These are phyloP conservation scores for Diaporthe ilicicola DNA, from an alignment of 2,329 filamentous ascomycete species.

Conservation along the genomic window DNA sequence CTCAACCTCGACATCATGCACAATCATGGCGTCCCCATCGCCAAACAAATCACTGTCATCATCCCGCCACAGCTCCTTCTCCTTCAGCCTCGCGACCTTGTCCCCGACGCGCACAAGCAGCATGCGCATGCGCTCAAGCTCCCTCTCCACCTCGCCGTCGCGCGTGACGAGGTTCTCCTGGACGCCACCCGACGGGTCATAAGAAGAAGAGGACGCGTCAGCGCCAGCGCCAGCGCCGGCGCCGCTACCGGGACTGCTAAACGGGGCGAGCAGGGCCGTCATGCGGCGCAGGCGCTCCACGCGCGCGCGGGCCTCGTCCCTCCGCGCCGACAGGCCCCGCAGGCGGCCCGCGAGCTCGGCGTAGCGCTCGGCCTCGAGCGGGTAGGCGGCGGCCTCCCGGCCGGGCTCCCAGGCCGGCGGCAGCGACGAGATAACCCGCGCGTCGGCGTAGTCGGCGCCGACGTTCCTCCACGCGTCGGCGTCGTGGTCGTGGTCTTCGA, in stretches of 20 bases:
- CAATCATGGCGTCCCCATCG: constrained; percentile 37
- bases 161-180: constrained; percentile 74
- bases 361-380: constrained; percentile 61
- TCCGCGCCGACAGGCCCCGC: constrained; percentile 56
- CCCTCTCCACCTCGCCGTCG: constrained; percentile 70
- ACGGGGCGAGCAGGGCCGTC: constrained; percentile 59
- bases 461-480: constrained; percentile 46
- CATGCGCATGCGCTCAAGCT: constrained; percentile 72
- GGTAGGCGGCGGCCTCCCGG: constrained; percentile 47
- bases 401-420: constrained; percentile 56
- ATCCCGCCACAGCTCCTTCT: constrained; percentile 23
- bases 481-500: constrained; percentile 50
- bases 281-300: constrained; percentile 59
- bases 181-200: constrained; percentile 47
- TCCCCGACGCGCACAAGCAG: constrained; percentile 68
- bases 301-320: constrained; percentile 45
- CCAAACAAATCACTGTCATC: constrained; percentile 28
- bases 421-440: constrained; percentile 54
- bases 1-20: constrained; percentile 48
- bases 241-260: constrained; percentile 42
- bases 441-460: constrained; percentile 55
- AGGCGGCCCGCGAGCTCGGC: constrained; percentile 58
- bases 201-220: constrained; percentile 30
- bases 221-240: not conserved
- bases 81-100: constrained; percentile 54